A percentile compares a stretch with the other conserved stretches of the same genome.
These are phyloP conservation scores for Funneliformis caledonium DNA, from an alignment of 371 early-diverging fungal genomes.

Conservation along the genomic window DNA sequence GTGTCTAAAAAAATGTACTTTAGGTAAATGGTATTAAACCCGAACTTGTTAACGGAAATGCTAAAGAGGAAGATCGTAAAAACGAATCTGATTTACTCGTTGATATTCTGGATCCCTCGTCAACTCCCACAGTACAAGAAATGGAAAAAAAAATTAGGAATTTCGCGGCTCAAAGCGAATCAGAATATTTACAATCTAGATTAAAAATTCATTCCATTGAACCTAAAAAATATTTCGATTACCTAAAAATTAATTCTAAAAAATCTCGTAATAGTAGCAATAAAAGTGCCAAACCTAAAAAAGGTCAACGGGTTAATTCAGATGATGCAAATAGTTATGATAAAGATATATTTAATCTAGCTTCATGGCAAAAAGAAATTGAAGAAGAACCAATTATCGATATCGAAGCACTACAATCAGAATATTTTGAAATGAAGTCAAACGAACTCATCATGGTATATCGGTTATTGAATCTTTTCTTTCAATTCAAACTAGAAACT, in stretches of 20 bases:
- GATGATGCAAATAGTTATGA: not conserved
- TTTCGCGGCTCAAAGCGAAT: not conserved
- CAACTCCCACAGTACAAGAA: not conserved
- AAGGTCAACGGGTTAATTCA: not conserved
- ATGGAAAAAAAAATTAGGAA: not conserved
- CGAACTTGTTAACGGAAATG: not conserved
- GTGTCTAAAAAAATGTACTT: not conserved
- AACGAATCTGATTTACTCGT: not conserved
- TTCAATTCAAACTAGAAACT: not conserved
- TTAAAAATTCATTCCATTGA: not conserved
- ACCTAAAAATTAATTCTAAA: not conserved
- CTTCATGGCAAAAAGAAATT: constrained; percentile 1
- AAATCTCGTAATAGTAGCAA: not conserved
- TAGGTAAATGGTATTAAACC: not conserved
- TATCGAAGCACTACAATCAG: constrained; percentile 35
- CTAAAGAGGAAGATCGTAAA: not conserved
- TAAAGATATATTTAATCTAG: not conserved
- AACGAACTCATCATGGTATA: constrained; percentile 35
- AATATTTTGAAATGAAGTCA: constrained; percentile 42
- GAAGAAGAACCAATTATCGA: not conserved
- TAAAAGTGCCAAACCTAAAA: not conserved
- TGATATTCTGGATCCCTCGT: not conserved
- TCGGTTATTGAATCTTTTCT: constrained; percentile 22
- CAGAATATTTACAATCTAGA: not conserved
- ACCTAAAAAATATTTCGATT: not conserved